Evolutionary conservation across 2,329 filamentous ascomycete species (phyloP), one percentile per base, ranked within the genome.

Genomic region (Monilinia fructicola): DNA sequence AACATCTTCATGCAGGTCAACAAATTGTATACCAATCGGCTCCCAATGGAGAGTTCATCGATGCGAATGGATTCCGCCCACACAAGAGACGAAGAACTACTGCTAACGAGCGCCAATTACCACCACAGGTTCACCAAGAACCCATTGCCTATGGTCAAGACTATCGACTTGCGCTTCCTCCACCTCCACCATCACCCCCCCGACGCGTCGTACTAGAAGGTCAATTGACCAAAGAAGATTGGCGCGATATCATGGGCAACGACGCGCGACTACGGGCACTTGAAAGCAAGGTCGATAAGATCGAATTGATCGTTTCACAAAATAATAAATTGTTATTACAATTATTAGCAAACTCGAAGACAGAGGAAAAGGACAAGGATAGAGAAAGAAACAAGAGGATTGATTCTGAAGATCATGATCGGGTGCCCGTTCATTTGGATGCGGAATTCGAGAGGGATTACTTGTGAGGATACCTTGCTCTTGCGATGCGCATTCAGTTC

Each of bases 401-500:
- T 11, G 60, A 63, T 53, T 59, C 55, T 4, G 63, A 65, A 11
- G 73, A 76, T 54, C 74, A 76, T 60, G 74, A 74, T 50, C 69
- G 73, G 58, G 74, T 74, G n/a, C 74, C 74, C 4, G 74, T 75
- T 60, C 74, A 76, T 71, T 69, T 76, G 21, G 74, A 76, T 65
- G 73, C 74, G 54, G 74, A 76, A 66, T 76, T 76, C 71, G 74
- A 76, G 67, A 70, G 74, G 50, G 73, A 76, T 73, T 76, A 76
- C 65, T 65, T 76, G 73, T 76, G 73, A 76, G 71, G 69, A 46
- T 54, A 61, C 64, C 69, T 23, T 58, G 53, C 42, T 44, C 46
- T 63, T 66, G 31, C 63, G 64, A 69, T 69, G 61, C 44, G 40
- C 44, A 38, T 40, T 40, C 42, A 60, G 11, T 61, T 54, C n/a